phyloP scores from a whole-genome alignment of 1,284 basidiomycete species.

The Sporisorium iseilematis-ciliati region DNA sequence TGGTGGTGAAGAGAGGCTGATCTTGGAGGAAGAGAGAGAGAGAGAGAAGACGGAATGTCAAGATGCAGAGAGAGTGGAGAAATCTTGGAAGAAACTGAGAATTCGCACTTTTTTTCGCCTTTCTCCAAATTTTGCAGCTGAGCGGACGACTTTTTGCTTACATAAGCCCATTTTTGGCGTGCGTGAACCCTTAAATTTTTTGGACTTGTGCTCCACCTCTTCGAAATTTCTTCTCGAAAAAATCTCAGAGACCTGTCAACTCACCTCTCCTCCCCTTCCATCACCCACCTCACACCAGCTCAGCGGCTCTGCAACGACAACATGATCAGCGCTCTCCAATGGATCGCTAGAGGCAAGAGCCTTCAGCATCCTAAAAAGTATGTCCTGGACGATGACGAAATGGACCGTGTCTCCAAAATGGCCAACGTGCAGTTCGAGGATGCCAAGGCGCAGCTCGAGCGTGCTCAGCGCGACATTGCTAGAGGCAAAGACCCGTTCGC shows the following conservation, averaged over 20 bases:
- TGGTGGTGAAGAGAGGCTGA: background rate
- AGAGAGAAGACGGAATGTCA: background rate
- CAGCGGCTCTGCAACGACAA: background rate
- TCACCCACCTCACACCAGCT: background rate
- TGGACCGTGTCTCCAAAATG: slow-evolving; percentile 88
- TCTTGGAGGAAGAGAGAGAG: background rate
- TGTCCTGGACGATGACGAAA: slow-evolving; percentile 88
- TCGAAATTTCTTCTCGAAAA: slow-evolving; percentile 6
- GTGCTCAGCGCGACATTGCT: slow-evolving; percentile 58
- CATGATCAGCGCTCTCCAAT: slow-evolving; percentile 74
- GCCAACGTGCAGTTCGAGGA: slow-evolving; percentile 89
- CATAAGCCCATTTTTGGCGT: slow-evolving; percentile 22
- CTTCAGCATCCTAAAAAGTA: slow-evolving; percentile 86
- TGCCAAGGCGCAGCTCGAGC: slow-evolving; percentile 84
- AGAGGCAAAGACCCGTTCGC: slow-evolving; percentile 54
- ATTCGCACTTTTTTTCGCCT: background rate
- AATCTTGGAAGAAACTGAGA: slow-evolving; percentile 5
- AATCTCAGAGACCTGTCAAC: too few relatives aligned
- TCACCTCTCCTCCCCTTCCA: slow-evolving; percentile 1
- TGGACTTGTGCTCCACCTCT: slow-evolving; percentile 6
- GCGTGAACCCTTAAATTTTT: slow-evolving; percentile 7
- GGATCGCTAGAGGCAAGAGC: slow-evolving; percentile 87
- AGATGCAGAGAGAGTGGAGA: background rate
- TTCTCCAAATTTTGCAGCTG: slow-evolving; percentile 12
- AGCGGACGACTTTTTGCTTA: slow-evolving; percentile 12